Conservation (phyloP, 208 protist genomes). For the Trypanosoma lewisi region DNA sequence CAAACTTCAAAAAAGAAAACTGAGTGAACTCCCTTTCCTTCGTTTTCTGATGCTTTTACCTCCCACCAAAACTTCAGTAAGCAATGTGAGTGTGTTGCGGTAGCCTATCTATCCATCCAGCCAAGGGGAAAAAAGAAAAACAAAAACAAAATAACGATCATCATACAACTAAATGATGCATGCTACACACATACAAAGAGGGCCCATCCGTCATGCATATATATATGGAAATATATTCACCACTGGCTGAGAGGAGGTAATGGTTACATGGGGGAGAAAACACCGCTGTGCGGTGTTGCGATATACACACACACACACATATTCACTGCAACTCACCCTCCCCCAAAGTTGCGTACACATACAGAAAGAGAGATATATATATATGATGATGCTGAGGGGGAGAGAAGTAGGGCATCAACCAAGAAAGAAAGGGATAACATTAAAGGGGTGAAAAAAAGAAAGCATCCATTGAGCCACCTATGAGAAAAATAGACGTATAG, state of each 20-base stretch:
- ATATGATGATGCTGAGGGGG: too few species aligned
- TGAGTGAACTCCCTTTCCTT: too few species aligned
- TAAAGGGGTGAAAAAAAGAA: too few species aligned
- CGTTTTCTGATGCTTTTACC: too few species aligned
- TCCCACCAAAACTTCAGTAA: too few species aligned
- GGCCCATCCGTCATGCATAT: not conserved
- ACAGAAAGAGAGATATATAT: not conserved
- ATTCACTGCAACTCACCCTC: not conserved
- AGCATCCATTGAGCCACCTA: too few species aligned
- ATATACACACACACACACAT: not conserved
- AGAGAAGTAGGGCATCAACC: too few species aligned
- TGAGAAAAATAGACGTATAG: too few species aligned
- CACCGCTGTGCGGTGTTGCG: not conserved
- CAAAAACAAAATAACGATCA: not conserved
- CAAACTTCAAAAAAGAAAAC: not conserved
- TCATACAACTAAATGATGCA: not conserved
- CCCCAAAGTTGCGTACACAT: not conserved
- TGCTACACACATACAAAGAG: not conserved
- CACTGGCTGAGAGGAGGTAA: not conserved
- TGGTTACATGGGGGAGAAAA: not conserved
- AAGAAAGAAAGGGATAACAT: too few species aligned
- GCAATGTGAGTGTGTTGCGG: too few species aligned
- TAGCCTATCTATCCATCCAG: not conserved
- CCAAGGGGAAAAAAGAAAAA: not conserved
- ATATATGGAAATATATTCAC: not conserved